Percentiles rank a stretch among this genome's conserved stretches.
These are phyloP conservation scores for Coemansia sp. DNA, from an alignment of 192 early-diverging fungal genomes.

Conservation along the genomic window DNA sequence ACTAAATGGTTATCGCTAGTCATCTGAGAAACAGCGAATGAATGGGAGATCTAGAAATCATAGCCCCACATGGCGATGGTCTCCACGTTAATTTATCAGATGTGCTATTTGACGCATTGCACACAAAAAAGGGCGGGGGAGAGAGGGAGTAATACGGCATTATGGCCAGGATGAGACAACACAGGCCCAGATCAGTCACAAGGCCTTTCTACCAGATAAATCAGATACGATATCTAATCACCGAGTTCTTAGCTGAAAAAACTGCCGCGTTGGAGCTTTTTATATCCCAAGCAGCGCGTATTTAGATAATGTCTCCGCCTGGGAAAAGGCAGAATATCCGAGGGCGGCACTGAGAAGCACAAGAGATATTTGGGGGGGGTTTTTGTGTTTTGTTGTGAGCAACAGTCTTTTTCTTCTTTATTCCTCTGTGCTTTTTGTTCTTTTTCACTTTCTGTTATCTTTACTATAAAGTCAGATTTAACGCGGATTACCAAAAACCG, in stretches of 20 bases:
- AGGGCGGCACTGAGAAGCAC: no score
- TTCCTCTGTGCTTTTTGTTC: background rate
- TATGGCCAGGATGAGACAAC: background rate
- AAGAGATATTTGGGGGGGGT: no score
- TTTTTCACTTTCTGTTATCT: background rate
- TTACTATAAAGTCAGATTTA: background rate
- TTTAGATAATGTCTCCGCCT: no score
- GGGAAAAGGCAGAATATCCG: no score
- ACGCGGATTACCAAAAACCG: background rate
- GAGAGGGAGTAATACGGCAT: background rate
- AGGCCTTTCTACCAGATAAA: no score
- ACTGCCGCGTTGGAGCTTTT: slow-evolving; percentile 2
- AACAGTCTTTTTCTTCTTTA: background rate
- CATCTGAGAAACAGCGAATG: no score
- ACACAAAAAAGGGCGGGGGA: background rate
- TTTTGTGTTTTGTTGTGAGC: background rate
- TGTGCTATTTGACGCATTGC: background rate
- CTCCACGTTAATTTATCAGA: no score
- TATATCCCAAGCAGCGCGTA: background rate
- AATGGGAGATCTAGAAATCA: no score
- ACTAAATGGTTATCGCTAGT: no score
- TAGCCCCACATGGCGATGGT: no score
- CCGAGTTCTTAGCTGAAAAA: background rate
- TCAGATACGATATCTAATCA: no score
- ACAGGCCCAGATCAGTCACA: no score